Evolutionary conservation across 768 basidiomycete genomes (phyloP), one percentile per base, ranked within the genome.

Genomic region (Phaeotremella fagi): DNA sequence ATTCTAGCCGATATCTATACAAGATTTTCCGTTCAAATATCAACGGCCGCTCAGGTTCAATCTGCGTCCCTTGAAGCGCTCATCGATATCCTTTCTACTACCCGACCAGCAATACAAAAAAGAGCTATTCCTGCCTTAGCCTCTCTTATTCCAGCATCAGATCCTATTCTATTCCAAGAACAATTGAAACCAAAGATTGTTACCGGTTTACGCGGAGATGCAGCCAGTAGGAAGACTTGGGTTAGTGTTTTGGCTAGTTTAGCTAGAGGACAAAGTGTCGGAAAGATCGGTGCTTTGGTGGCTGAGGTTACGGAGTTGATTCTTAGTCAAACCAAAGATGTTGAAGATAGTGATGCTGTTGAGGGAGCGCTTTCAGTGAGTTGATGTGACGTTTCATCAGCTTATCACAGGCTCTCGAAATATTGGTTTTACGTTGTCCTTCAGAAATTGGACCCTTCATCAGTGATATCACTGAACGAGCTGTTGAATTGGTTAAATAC

Each of bases 31-130:
- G 78, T 78, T 45, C 54, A 63, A 11, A 41, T 72, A 29, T 18
- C 55, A 4, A 45, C 59, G 4, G 61, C 60, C 22, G 18, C 51
- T 6, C 45, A 25, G 14, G 43, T 71, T 1, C 71, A 72, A 38
- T 45, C 33, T 80, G 85, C 64, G 77, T 90, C 42, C 76, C 83
- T 29, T 74, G 76, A 33, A 74, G 85, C 48, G 69, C 77, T 43
- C 80, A 83, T 15, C 80, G 80, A 42, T 85, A 89, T 27, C 87
- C 50, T 85, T 82, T 0, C 88, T 82, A 31, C 80, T 87, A 26
- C 81, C 89, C 42, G 80, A 78, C n/a, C 87, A 86, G 75, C 67
- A 80, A 88, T 98, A 48, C 83, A 92, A 46, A 98, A 98, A 78
- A 86, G 91, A 47, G 87, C 90, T 2, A 91, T 97, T 54, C 78